Evolutionary conservation across 2,329 filamentous ascomycete genomes (phyloP).

Genomic region (Fusarium sp.): DNA sequence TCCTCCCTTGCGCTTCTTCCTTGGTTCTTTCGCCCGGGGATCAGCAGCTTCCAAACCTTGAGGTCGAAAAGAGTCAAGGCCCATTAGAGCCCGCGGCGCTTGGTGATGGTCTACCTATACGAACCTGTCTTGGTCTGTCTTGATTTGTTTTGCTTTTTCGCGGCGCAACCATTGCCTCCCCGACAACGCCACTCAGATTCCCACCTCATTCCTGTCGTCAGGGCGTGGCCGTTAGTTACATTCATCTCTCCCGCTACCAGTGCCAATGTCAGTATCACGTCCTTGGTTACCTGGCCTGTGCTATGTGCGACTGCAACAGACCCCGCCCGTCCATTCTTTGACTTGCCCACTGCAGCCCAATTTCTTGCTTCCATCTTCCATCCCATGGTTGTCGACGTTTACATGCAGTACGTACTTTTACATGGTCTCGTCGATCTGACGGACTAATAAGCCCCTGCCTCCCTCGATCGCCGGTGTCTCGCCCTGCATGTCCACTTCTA

Average conservation of each 20-base stretch:
- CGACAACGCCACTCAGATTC: constrained; percentile 37
- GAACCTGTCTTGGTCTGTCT: constrained; percentile 1
- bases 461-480: constrained; percentile 34
- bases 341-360: constrained; percentile 23
- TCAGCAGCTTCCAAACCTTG: constrained; percentile 33
- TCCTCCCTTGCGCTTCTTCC: constrained; percentile 30
- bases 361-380: constrained; percentile 21
- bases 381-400: constrained; percentile 9
- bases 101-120: constrained; percentile 25
- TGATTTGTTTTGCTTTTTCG: constrained; percentile 40
- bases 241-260: constrained; percentile 5
- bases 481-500: constrained; percentile 19
- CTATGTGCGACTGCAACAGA: constrained; percentile 41
- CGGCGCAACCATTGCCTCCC: constrained; percentile 38
- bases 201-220: constrained; percentile 40
- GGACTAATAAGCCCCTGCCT: constrained; percentile 24
- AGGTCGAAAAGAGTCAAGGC: constrained; percentile 27
- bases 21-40: constrained; percentile 15
- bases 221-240: constrained; percentile 39
- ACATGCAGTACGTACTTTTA: constrained; percentile 10
- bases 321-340: constrained; percentile 24
- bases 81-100: constrained; percentile 25
- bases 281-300: constrained; percentile 25
- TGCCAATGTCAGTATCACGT: constrained; percentile 23
- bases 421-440: constrained; percentile 3